A percentile compares a stretch with the other conserved stretches of the same genome.
Conservation (phyloP, 2,329 filamentous ascomycete genomes). For the Aspergillus udagawae region DNA sequence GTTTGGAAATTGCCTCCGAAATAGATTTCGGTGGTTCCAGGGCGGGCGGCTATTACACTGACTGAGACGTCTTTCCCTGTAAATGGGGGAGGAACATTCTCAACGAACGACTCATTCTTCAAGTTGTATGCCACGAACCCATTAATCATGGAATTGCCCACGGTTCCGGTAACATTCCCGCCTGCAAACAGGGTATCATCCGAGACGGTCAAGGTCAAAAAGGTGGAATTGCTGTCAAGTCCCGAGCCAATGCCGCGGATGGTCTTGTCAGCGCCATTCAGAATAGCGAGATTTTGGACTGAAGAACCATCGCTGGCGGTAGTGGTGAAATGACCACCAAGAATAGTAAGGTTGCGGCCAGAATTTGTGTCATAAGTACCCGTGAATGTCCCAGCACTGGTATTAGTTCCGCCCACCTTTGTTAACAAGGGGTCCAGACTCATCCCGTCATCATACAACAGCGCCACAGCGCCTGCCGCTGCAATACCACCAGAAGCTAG, state of each 20-base stretch:
- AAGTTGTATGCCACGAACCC: conserved; percentile 82
- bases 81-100: conserved; percentile 70
- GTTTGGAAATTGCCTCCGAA: conserved; percentile 81
- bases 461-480: conserved; percentile 66
- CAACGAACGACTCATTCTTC: conserved; percentile 55
- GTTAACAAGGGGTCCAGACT: conserved; percentile 44
- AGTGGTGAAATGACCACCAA: conserved; percentile 82
- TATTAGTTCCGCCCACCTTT: conserved; percentile 40
- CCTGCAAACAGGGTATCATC: conserved; percentile 73
- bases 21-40: conserved; percentile 69
- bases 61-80: conserved; percentile 68
- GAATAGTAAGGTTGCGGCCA: conserved; percentile 73
- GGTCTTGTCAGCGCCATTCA: conserved; percentile 69
- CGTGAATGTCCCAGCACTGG: conserved; percentile 52
- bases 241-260: conserved; percentile 64
- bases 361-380: conserved; percentile 72
- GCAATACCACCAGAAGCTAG: conserved; percentile 71
- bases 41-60: conserved; percentile 69
- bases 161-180: conserved; percentile 67
- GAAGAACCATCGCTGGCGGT: conserved; percentile 63
- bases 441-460: conserved; percentile 46
- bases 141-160: conserved; percentile 59
- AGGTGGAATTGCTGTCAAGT: conserved; percentile 67
- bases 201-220: conserved; percentile 66
- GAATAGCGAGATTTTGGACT: conserved; percentile 75